phyloP scores from a whole-genome alignment of 2,329 filamentous ascomycete species.

The Tolypocladium cylindrosporum region DNA sequence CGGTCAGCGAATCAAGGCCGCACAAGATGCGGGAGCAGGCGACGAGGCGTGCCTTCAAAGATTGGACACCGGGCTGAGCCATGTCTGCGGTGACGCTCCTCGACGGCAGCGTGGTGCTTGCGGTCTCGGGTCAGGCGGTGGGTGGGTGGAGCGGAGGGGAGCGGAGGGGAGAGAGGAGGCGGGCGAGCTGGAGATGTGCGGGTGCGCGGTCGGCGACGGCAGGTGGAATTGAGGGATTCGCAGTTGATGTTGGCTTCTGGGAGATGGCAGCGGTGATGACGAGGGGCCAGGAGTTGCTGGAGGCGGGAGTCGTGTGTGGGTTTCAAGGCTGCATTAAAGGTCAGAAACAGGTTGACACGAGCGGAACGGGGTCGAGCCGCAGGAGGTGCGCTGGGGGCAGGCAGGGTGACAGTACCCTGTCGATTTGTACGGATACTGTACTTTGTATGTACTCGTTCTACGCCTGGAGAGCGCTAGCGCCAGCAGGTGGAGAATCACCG shows the following conservation, averaged over 20 bases:
- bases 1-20: slow-evolving; percentile 11
- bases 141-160: not conserved
- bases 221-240: not conserved
- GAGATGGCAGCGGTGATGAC: not conserved
- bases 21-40: not conserved
- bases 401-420: not conserved
- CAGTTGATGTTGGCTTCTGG: not conserved
- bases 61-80: slow-evolving; percentile 75
- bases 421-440: not conserved
- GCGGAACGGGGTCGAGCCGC: slow-evolving; percentile 2
- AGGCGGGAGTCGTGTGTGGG: slow-evolving; percentile 1
- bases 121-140: not conserved
- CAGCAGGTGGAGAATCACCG: not conserved
- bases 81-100: slow-evolving; percentile 35
- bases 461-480: not conserved
- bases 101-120: not conserved
- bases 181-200: not conserved
- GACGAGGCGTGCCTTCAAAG: slow-evolving; percentile 60
- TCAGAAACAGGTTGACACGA: slow-evolving; percentile 3
- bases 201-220: not conserved
- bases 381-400: not conserved
- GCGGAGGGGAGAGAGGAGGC: not conserved
- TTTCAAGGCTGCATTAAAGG: slow-evolving; percentile 5
- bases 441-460: not conserved
- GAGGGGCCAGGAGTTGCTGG: slow-evolving; percentile 3